Base-by-base conservation (phyloP, 2,329 filamentous ascomycete genomes). In the Neofusicoccum kwambonambiense region DNA sequence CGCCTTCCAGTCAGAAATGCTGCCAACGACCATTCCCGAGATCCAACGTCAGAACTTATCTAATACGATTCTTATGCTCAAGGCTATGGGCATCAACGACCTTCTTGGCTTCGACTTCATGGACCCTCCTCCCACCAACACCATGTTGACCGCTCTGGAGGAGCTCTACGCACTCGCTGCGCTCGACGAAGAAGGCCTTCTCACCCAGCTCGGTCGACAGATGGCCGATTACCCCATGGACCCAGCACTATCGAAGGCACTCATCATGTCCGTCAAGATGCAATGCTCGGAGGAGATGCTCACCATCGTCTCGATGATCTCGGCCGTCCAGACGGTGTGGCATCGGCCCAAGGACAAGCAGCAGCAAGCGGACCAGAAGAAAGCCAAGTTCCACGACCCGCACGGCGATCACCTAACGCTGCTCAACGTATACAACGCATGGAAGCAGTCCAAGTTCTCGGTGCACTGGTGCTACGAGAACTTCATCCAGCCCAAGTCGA, bases 161-260 rank as follows among this genome's bases (percentile, higher is more conserved):
- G 95, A 98, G 75, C 83, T 99, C 0, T 99, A 99, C 73, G 92
- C 93, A 0, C 82, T 99, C 11, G 92, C 90, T 3, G 94, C 94
- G 0, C 83, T 99, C 0, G 95, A 99, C 69, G 94, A 99, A 71
- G 95, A 99, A 83, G 95, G 95, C 13, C 84, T 99, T 0, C 82
- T 99, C 2, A 99, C 95, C 0, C 88, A 95, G 6, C 84, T 97
- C 1, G 95, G 95, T 7, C 88, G 95, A 51, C 96, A 97, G 76
- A 98, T 99, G 94, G 93, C 95, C 11, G 94, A 99, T 74, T 98
- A 98, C 76, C 95, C 95, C 0, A 98, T 98, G 92, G 93, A 98
- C 65, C 95, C 95, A 0, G 88, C 92, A 0, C 84, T 98, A 0
- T 91, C 93, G 62, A 99, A 98, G 77, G 89, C 92, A 0, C 85